Percentiles rank a stretch among this genome's conserved stretches.
These are phyloP conservation scores for Bipolaris cookei DNA, from an alignment of 2,329 filamentous ascomycete genomes.

Conservation along the genomic window DNA sequence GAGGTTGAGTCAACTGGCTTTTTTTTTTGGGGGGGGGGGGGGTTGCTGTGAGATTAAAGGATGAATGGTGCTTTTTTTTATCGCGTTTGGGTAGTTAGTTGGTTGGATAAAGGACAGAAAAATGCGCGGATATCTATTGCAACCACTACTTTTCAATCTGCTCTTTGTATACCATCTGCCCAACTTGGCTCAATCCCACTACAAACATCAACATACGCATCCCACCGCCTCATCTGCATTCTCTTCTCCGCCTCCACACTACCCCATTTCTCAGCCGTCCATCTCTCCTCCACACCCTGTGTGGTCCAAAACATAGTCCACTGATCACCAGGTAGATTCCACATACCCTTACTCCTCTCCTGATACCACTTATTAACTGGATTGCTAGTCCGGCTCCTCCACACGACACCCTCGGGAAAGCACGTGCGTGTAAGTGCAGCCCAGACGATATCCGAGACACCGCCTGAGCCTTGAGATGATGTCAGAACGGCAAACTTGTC, in stretches of 20 bases:
- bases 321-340: slow-evolving; percentile 78
- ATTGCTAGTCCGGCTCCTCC: slow-evolving; percentile 88
- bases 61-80: background rate
- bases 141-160: background rate
- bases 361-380: slow-evolving; percentile 99
- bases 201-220: slow-evolving; percentile 59
- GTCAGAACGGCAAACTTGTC: slow-evolving; percentile 97
- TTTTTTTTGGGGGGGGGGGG: background rate
- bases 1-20: background rate
- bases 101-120: background rate
- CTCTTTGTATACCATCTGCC: slow-evolving; percentile 48
- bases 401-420: slow-evolving; percentile 88
- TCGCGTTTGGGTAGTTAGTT: background rate
- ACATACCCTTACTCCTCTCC: slow-evolving; percentile 82
- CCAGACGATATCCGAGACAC: slow-evolving; percentile 95
- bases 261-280: slow-evolving; percentile 59
- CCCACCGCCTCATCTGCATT: slow-evolving; percentile 52
- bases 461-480: slow-evolving; percentile 84
- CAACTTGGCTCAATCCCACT: slow-evolving; percentile 57
- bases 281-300: slow-evolving; percentile 59
- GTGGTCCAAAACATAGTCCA: slow-evolving; percentile 99
- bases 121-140: background rate
- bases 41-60: too few species aligned
- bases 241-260: slow-evolving; percentile 51
- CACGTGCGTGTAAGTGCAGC: slow-evolving; percentile 91